Evolutionary conservation across 2,329 filamentous ascomycete species (phyloP).

Genomic region (Botrytis byssoidea): DNA sequence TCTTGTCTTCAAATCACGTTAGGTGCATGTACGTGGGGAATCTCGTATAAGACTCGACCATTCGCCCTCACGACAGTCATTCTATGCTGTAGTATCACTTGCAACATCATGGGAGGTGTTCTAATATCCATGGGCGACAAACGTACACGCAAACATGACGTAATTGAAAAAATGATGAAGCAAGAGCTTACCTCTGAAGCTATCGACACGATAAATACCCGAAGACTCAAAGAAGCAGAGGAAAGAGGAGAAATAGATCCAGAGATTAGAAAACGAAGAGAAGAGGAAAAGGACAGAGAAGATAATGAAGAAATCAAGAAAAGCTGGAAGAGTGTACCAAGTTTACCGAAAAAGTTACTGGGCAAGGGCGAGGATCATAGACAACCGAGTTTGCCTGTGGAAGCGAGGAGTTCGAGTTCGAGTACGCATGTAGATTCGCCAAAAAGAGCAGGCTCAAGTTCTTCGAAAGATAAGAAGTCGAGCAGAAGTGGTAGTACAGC

Average conservation of each 20-base stretch:
- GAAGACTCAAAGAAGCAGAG: slow-evolving; percentile 84
- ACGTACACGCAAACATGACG: slow-evolving; percentile 78
- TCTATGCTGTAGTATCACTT: slow-evolving; percentile 72
- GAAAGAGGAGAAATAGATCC: slow-evolving; percentile 30
- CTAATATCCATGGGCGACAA: slow-evolving; percentile 75
- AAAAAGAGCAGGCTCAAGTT: slow-evolving; percentile 13
- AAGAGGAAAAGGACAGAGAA: slow-evolving; percentile 49
- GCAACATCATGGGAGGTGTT: slow-evolving; percentile 73
- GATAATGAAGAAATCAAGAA: slow-evolving; percentile 35
- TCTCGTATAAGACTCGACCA: slow-evolving; percentile 65
- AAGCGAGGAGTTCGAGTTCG: slow-evolving; percentile 23
- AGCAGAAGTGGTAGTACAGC: slow-evolving; percentile 13
- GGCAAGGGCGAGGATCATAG: slow-evolving; percentile 34
- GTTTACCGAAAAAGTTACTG: slow-evolving; percentile 31
- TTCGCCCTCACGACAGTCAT: slow-evolving; percentile 76
- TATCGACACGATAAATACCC: slow-evolving; percentile 70
- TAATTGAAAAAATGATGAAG: slow-evolving; percentile 71
- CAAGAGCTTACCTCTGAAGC: slow-evolving; percentile 70
- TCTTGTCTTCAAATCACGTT: slow-evolving; percentile 77
- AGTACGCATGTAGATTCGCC: slow-evolving; percentile 18
- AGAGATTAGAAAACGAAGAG: slow-evolving; percentile 45
- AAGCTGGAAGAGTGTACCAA: slow-evolving; percentile 31
- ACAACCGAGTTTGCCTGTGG: slow-evolving; percentile 30
- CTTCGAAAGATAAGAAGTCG: slow-evolving; percentile 19
- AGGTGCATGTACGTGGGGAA: slow-evolving; percentile 75